Percentiles rank a stretch among this genome's conserved stretches.
phyloP scores from a whole-genome alignment of 1,139 yeast species.

The Entelexis paramagnoliae region DNA sequence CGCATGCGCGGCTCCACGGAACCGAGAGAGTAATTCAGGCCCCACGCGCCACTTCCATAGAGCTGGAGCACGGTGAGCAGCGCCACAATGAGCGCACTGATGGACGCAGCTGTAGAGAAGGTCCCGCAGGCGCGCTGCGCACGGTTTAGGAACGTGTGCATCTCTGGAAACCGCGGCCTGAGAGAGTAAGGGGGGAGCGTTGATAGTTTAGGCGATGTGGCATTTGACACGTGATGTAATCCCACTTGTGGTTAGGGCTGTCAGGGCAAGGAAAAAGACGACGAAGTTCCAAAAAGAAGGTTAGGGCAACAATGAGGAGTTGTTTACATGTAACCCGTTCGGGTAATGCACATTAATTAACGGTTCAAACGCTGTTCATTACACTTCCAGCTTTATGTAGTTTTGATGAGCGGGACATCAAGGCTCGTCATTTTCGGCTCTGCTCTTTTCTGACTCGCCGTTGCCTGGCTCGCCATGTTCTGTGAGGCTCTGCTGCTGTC shows the following conservation, averaged over 20 bases:
- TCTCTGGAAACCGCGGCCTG: background rate
- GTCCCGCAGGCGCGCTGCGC: conserved; percentile 24
- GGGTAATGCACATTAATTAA: too few species aligned
- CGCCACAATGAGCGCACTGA: conserved; percentile 27
- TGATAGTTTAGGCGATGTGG: background rate
- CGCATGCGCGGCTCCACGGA: conserved; percentile 27
- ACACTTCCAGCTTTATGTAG: too few species aligned
- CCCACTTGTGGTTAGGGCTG: background rate
- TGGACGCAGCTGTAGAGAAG: conserved; percentile 29
- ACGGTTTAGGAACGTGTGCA: conserved; percentile 23
- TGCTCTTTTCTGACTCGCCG: too few species aligned
- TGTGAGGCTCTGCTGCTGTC: conserved; percentile 2
- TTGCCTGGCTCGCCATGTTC: background rate
- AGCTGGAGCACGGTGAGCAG: conserved; percentile 28
- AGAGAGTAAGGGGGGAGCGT: background rate
- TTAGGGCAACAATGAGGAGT: background rate
- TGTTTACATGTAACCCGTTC: background rate
- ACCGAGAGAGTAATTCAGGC: conserved; percentile 23
- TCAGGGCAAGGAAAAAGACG: background rate
- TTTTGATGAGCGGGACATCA: too few species aligned
- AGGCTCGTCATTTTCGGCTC: too few species aligned
- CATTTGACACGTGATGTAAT: background rate
- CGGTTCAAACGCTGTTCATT: too few species aligned
- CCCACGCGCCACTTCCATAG: conserved; percentile 26
- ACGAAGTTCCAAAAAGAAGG: background rate